Percentiles rank a stretch among this genome's conserved stretches.
Conservation (phyloP, 2,329 filamentous ascomycete species). For the Ceratocystiopsis brevicomis region DNA sequence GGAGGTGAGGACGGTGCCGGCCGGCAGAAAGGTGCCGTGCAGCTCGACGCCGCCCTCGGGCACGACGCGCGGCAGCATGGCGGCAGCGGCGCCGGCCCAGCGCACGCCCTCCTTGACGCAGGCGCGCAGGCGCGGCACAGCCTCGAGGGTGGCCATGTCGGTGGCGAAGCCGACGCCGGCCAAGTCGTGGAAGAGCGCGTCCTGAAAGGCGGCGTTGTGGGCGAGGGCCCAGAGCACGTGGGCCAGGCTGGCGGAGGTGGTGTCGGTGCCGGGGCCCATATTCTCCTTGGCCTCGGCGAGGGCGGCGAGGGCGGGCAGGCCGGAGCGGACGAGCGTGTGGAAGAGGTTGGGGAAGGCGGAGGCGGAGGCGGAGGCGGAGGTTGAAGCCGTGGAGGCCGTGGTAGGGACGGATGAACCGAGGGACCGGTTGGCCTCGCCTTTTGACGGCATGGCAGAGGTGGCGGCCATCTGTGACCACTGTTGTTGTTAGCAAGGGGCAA, state of each 20-base stretch:
- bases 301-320: constrained; percentile 1
- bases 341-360: not conserved
- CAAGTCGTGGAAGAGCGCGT: constrained; percentile 2
- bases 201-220: constrained; percentile 2
- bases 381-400: no score
- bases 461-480: not conserved
- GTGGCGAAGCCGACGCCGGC: constrained; percentile 1
- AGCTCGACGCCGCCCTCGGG: constrained; percentile 3
- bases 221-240: constrained; percentile 6
- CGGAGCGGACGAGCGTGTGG: constrained; percentile 1
- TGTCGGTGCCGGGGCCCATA: constrained; percentile 7
- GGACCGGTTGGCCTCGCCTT: no score
- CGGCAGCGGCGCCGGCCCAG: constrained; percentile 4
- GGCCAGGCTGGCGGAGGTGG: constrained; percentile 4
- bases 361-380: no score
- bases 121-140: constrained; percentile 1
- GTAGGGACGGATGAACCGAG: no score
- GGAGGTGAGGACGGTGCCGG: constrained; percentile 4
- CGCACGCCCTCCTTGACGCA: constrained; percentile 6
- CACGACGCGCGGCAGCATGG: constrained; percentile 6
- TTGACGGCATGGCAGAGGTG: not conserved
- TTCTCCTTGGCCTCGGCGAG: constrained; percentile 6
- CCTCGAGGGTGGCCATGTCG: constrained; percentile 5
- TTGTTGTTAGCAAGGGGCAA: no score
- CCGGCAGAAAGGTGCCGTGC: constrained; percentile 1